Base-by-base conservation (phyloP, 148 eudicot species). In the Camellia sinensis region DNA sequence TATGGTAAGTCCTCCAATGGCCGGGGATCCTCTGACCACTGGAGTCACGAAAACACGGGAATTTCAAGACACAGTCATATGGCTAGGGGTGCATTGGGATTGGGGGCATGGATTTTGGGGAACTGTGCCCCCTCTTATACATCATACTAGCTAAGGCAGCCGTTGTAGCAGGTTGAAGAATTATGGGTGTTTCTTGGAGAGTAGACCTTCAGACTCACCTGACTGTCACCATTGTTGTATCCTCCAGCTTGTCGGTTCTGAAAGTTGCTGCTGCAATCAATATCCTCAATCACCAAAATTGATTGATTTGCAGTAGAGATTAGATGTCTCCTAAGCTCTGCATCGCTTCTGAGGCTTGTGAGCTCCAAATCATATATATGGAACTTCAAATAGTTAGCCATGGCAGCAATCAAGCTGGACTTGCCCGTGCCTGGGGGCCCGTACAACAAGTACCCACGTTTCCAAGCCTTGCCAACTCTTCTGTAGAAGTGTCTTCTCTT, bases 351-450 rank as follows among this genome's bases (percentile, higher is more conserved):
- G 7, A 80, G 15, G 56, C 43, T 66, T 56, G 14, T 50, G 6
- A 80, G 77, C 82, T 80, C 62, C 59, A 78, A 44, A 59, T 82
- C 81, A 66, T 82, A 82, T 0, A 82, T 60, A 46, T 78, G 67
- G 7, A 82, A 82, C 56, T 73, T 82, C 7, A 82, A 29, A 19
- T 82, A 78, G 40, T 82, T 82, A 17, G 84, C 84, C 73, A 82
- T 82, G 62, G 84, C 84, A 0, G 84, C 84, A 29, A 82, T 73
- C 67, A 82, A 57, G 53, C 84, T 82, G 45, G 84, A 82, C 56
- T 82, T 82, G 10, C 84, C 84, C 0, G 84, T 82, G 29, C 84
- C 84, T 0, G 84, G 84, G 12, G 84, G 84, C 2, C 84, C 81
- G 7, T 82, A 73, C 77, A 82, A 44, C 81, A 82, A 65, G 66